phyloP scores from a whole-genome alignment of 768 basidiomycete species.

The Leucosporidium creatinivorum region DNA sequence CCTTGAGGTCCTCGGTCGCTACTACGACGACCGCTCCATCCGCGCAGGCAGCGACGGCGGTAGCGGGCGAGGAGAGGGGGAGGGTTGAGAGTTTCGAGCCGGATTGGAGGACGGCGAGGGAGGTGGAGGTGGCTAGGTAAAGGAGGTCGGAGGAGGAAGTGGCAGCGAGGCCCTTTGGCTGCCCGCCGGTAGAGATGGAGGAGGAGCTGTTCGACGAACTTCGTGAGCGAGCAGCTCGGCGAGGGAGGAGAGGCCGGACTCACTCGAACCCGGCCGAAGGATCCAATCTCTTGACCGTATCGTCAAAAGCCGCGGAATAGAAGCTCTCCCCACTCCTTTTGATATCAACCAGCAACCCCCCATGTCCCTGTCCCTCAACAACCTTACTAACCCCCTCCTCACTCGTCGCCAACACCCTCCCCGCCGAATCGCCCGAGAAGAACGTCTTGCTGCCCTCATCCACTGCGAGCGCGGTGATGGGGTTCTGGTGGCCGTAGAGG shows the following conservation, averaged over 20 bases:
- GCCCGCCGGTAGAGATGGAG: constrained; percentile 11
- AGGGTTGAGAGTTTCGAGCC: constrained; percentile 51
- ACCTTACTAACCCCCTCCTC: background rate
- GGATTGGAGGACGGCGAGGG: constrained; percentile 35
- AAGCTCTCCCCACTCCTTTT: background rate
- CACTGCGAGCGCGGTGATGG: constrained; percentile 24
- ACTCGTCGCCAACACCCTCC: background rate
- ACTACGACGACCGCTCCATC: constrained; percentile 16
- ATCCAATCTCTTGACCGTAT: constrained; percentile 18
- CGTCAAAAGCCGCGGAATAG: constrained; percentile 18
- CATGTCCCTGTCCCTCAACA: constrained; percentile 15
- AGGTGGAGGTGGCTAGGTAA: constrained; percentile 43
- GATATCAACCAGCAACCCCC: constrained; percentile 15
- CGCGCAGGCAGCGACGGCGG: constrained; percentile 40
- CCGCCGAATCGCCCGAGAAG: constrained; percentile 25
- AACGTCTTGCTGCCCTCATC: constrained; percentile 5
- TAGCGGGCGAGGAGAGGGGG: constrained; percentile 41
- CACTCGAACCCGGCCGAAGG: constrained; percentile 1
- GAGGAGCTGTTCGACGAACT: background rate
- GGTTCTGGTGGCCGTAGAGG: constrained; percentile 28
- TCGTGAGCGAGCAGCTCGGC: too few species aligned
- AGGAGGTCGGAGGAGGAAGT: constrained; percentile 35
- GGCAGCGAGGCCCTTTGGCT: constrained; percentile 17
- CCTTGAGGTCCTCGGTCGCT: constrained; percentile 57
- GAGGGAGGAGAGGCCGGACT: background rate